Evolutionary conservation across 768 basidiomycete genomes (phyloP).

Genomic region (Pleurotus platypus): DNA sequence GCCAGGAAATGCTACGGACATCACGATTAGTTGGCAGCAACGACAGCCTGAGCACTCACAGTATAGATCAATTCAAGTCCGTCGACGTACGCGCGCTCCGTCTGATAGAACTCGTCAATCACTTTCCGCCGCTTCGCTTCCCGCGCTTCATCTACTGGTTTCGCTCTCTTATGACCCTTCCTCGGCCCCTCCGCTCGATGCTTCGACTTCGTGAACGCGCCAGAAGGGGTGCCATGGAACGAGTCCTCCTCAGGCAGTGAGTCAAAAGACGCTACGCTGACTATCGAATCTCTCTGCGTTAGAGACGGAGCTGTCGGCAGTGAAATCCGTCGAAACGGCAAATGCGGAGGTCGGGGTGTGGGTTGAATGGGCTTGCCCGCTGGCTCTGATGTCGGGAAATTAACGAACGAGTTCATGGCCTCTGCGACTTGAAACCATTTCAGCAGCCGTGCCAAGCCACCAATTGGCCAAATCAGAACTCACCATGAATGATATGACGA

Average conservation of each 20-base stretch:
- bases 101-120: slow-evolving; percentile 77
- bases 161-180: slow-evolving; percentile 31
- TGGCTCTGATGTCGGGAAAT: slow-evolving; percentile 18
- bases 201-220: slow-evolving; percentile 28
- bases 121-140: slow-evolving; percentile 63
- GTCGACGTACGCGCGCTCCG: slow-evolving; percentile 76
- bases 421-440: too few species aligned
- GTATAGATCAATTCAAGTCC: slow-evolving; percentile 82
- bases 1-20: slow-evolving; percentile 68
- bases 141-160: slow-evolving; percentile 42
- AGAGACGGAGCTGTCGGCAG: slow-evolving; percentile 50
- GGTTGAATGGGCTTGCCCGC: slow-evolving; percentile 24
- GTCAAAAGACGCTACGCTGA: slow-evolving; percentile 71
- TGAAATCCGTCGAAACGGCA: slow-evolving; percentile 64
- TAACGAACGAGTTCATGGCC: neutral
- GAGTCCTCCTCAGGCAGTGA: slow-evolving; percentile 57
- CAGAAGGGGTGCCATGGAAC: slow-evolving; percentile 23
- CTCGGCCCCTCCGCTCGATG: slow-evolving; percentile 35
- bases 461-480: too few species aligned
- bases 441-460: too few species aligned
- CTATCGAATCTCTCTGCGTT: slow-evolving; percentile 59
- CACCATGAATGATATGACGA: too few species aligned
- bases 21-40: slow-evolving; percentile 7
- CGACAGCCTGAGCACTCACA: slow-evolving; percentile 36
- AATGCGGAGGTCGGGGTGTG: slow-evolving; percentile 38